Percentiles rank a stretch among this genome's conserved stretches.
Evolutionary conservation across 1,284 basidiomycete genomes (phyloP).

Genomic region (Ustilago sp.): DNA sequence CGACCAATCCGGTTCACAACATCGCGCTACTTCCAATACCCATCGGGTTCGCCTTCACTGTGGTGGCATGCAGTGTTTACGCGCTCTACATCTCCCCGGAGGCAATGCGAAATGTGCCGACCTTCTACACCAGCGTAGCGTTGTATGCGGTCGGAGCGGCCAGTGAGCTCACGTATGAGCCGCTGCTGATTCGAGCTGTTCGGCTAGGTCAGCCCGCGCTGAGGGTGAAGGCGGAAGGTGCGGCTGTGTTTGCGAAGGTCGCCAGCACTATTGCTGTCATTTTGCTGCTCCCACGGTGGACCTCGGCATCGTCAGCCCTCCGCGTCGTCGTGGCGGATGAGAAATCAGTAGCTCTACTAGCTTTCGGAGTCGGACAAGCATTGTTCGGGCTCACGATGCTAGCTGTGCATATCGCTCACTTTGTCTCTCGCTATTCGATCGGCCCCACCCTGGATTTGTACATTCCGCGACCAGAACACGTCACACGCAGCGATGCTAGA

Average conservation of each 20-base stretch:
- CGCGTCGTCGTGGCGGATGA: conserved; percentile 9
- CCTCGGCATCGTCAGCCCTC: neutral
- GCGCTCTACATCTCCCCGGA: conserved; percentile 43
- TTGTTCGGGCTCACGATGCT: conserved; percentile 54
- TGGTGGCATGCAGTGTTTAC: conserved; percentile 39
- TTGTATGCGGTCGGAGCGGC: conserved; percentile 62
- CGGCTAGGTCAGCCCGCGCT: conserved; percentile 42
- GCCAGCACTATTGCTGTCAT: conserved; percentile 43
- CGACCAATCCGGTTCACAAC: conserved; percentile 52
- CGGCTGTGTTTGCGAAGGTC: conserved; percentile 55
- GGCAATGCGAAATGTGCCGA: conserved; percentile 35
- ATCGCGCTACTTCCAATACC: conserved; percentile 59
- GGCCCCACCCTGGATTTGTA: conserved; percentile 82
- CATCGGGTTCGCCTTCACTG: conserved; percentile 47
- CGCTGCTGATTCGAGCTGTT: conserved; percentile 60
- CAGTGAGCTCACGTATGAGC: conserved; percentile 61
- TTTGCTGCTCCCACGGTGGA: conserved; percentile 19
- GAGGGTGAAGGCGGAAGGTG: conserved; percentile 62
- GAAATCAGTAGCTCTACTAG: conserved; percentile 45
- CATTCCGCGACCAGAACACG: conserved; percentile 58
- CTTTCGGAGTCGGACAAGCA: conserved; percentile 61
- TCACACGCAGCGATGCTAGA: neutral
- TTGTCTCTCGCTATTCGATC: conserved; percentile 75
- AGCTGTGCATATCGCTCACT: conserved; percentile 26
- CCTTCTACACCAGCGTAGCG: conserved; percentile 45